phyloP scores from a whole-genome alignment of 805 yeast genomes.

The Starmerella lactis-condensi region DNA sequence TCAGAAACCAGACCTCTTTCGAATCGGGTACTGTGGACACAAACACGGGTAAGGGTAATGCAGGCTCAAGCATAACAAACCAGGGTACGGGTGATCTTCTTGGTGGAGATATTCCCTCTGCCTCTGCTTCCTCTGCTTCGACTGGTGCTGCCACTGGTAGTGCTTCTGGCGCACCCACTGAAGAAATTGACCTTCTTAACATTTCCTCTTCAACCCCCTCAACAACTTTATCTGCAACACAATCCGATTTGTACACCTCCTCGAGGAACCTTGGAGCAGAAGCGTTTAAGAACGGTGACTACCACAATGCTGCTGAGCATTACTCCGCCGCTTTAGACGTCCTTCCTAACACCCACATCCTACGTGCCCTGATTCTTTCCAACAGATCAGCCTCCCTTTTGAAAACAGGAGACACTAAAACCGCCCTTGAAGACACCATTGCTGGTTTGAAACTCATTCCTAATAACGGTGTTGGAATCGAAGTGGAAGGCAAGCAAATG shows the following conservation, averaged over 20 bases:
- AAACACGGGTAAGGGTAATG: not conserved
- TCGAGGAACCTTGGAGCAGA: slow-evolving; percentile 33
- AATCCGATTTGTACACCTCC: slow-evolving; percentile 18
- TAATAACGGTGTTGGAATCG: slow-evolving; percentile 15
- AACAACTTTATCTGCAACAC: slow-evolving; percentile 15
- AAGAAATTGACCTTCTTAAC: slow-evolving; percentile 11
- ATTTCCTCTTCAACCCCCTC: slow-evolving; percentile 10
- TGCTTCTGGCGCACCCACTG: not conserved
- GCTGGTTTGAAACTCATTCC: slow-evolving; percentile 30
- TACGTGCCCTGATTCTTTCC: slow-evolving; percentile 49
- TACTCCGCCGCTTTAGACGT: slow-evolving; percentile 40
- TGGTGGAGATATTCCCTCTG: not conserved
- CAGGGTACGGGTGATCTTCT: no score
- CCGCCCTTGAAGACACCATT: slow-evolving; percentile 31
- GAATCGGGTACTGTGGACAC: not conserved
- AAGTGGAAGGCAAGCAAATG: slow-evolving; percentile 34
- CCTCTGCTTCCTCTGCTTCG: not conserved
- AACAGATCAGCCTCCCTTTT: slow-evolving; percentile 52
- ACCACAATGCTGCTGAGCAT: slow-evolving; percentile 39
- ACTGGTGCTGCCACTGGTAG: not conserved
- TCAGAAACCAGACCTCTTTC: not conserved
- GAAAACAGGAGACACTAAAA: slow-evolving; percentile 52
- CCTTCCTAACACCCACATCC: slow-evolving; percentile 46
- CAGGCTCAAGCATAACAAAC: slow-evolving; percentile 1
- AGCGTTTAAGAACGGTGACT: slow-evolving; percentile 69